Base-by-base conservation (phyloP, 768 basidiomycete species). In the Bullera alba region DNA sequence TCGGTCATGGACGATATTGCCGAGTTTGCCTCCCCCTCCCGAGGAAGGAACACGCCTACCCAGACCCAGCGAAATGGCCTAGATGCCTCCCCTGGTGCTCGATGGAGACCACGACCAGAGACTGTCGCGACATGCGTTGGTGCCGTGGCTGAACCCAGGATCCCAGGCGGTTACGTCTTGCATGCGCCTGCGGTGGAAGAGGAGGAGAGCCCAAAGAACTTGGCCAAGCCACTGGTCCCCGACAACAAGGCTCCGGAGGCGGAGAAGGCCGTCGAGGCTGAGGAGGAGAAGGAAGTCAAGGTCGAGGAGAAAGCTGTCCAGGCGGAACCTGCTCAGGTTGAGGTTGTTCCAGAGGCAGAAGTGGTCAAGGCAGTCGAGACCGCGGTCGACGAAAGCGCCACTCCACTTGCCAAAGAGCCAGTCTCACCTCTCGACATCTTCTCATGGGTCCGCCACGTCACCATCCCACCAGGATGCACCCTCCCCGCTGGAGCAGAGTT, bases 401-500 rank as follows among this genome's bases (percentile, higher is more conserved):
- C 10, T n/a, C 10, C 32, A 10, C 32, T 34, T 34, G 28, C 48
- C 34, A n/a, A n/a, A n/a, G n/a, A n/a, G n/a, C n/a, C n/a, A n/a
- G 54, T 59, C 32, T 53, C 50, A 3, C 53, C 57, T 15, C 57
- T 63, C 35, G 67, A 63, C 50, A 58, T 65, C 53, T 66, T 65
- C 49, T 55, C 60, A 1, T 60, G 60, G 60, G 67, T 61, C 21
- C 57, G 64, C 19, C 64, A 72, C 53, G 37, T 68, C 30, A 73
- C 72, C 27, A 66, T 75, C 37, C 56, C 53, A 7, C 66, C 71
- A 49, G 63, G 67, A 4, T 60, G 60, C 23, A 45, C 59, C 25
- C 50, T 75, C 5, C 69, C 71, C 16, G 60, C 64, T 28, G 69
- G 69, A 12, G 60, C 67, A 23, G 61, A 60, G 38, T 73, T 75